Evolutionary conservation across 2,329 filamentous ascomycete genomes (phyloP).

Genomic region (Penicillium vulpinum): DNA sequence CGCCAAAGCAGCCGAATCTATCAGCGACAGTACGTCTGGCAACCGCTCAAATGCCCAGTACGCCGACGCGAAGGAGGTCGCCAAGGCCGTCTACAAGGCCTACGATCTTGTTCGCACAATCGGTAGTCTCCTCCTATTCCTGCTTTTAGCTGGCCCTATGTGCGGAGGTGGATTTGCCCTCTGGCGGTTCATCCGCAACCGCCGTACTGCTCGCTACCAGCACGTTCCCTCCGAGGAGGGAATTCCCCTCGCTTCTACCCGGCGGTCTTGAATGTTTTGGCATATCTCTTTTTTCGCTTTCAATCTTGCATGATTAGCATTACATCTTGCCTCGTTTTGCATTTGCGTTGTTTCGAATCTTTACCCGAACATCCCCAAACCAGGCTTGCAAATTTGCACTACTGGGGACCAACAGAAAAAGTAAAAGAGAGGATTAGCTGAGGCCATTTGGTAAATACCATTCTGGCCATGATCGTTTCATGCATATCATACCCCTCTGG

Average conservation of each 20-base stretch:
- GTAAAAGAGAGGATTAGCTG: constrained; percentile 3
- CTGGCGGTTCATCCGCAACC: constrained; percentile 23
- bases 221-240: constrained; percentile 34
- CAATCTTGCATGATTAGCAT: constrained; percentile 14
- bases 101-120: constrained; percentile 34
- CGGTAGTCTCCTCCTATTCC: constrained; percentile 31
- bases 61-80: constrained; percentile 30
- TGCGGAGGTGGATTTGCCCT: constrained; percentile 25
- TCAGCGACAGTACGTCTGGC: constrained; percentile 1
- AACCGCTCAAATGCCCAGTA: constrained; percentile 3
- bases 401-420: background rate
- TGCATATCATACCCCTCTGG: constrained; percentile 28
- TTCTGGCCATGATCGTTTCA: constrained; percentile 21
- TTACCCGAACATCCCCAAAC: background rate
- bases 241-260: constrained; percentile 16
- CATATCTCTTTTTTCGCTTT: background rate
- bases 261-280: background rate
- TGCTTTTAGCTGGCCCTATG: constrained; percentile 26
- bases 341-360: background rate
- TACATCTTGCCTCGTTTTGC: constrained; percentile 11
- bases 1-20: constrained; percentile 8
- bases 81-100: constrained; percentile 31
- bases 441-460: constrained; percentile 16
- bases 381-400: background rate
- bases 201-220: constrained; percentile 30